These are phyloP conservation scores for Hemileia vastatrix DNA, from an alignment of 1,284 basidiomycete genomes.

Conservation along the genomic window DNA sequence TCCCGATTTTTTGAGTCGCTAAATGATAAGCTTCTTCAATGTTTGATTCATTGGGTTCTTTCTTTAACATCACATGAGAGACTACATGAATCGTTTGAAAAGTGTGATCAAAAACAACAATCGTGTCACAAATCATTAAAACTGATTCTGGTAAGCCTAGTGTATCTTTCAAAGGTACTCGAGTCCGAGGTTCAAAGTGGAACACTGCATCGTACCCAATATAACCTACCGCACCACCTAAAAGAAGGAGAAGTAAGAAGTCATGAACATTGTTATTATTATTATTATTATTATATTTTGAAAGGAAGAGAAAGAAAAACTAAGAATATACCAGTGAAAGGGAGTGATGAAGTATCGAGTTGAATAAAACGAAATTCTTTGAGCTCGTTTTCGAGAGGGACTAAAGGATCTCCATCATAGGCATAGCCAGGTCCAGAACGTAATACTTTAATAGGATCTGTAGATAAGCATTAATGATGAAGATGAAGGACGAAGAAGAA, in stretches of 20 bases:
- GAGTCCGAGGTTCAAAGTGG: constrained; percentile 64
- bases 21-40: constrained; percentile 71
- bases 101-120: constrained; percentile 94
- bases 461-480: background rate
- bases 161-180: constrained; percentile 61
- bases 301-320: background rate
- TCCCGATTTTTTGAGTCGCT: constrained; percentile 66
- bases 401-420: constrained; percentile 74
- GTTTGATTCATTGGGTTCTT: constrained; percentile 57
- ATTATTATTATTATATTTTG: too few species aligned
- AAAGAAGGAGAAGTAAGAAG: background rate
- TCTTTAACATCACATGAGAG: constrained; percentile 83
- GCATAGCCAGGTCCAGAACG: constrained; percentile 79
- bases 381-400: constrained; percentile 74
- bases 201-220: constrained; percentile 93
- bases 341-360: constrained; percentile 78
- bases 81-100: constrained; percentile 91
- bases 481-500: background rate
- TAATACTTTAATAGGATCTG: constrained; percentile 85
- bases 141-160: constrained; percentile 83
- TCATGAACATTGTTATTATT: too few species aligned
- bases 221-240: constrained; percentile 92
- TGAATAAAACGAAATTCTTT: constrained; percentile 78
- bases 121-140: constrained; percentile 91
- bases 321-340: constrained; percentile 57